phyloP scores from a whole-genome alignment of 208 protist species.

The Wallacemonas collosoma region DNA sequence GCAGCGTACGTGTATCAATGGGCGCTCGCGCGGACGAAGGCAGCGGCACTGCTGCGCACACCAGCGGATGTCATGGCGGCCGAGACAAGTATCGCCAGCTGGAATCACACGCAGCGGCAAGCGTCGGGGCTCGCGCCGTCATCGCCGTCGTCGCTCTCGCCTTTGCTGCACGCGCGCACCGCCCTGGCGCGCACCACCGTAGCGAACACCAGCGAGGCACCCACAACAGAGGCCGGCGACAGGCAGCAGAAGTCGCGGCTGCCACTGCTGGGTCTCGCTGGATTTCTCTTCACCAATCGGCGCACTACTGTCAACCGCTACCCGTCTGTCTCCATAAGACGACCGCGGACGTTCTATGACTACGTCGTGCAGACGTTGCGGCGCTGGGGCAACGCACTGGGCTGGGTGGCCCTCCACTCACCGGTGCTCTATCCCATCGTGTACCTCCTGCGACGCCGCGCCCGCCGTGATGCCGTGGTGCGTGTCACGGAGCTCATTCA shows the following conservation, averaged over 20 bases:
- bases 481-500: conserved; percentile 12
- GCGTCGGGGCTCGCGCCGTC: neutral
- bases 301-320: neutral
- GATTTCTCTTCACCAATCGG: conserved; percentile 1
- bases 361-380: conserved; percentile 4
- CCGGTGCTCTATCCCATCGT: conserved; percentile 8
- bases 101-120: conserved; percentile 5
- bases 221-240: too few relatives aligned
- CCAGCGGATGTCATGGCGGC: conserved; percentile 4
- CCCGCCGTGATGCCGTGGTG: neutral
- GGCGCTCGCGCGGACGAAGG: neutral
- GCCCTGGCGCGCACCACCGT: too few relatives aligned
- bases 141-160: neutral
- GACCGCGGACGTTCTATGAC: neutral
- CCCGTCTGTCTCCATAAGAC: neutral
- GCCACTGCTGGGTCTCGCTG: conserved; percentile 1
- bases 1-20: conserved; percentile 4
- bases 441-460: neutral
- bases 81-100: conserved; percentile 9
- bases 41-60: neutral
- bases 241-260: neutral
- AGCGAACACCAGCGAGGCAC: too few relatives aligned
- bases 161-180: too few relatives aligned
- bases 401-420: conserved; percentile 10
- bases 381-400: neutral